Base-by-base conservation (phyloP, 2,329 filamentous ascomycete genomes). In the Lasiodiplodia gonubiensis region DNA sequence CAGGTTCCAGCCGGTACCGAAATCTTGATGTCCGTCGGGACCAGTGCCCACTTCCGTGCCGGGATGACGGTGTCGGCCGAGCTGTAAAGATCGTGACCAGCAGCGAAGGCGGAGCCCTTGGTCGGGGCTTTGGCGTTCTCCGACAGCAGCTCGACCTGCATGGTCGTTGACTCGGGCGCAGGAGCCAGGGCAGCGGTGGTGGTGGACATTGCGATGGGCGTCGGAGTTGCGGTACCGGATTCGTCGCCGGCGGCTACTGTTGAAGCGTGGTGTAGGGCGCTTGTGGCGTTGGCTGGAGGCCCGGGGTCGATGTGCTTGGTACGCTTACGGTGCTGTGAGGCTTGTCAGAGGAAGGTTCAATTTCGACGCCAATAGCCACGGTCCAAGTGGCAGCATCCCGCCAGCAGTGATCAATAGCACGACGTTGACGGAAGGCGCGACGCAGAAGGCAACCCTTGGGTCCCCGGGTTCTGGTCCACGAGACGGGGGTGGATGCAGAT, bases 41-140 rank as follows among this genome's bases (percentile, higher is more conserved):
- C 93, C 35, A 97, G 82, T 0, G 84, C 93, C 81, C 97, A 93
- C 72, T 93, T 94, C 69, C 92, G 86, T 2, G 91, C 89, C 0
- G 94, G 94, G 67, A 99, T 89, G 2, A 87, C 86, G 4, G 89
- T 90, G 46, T 90, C 87, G 75, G 88, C 88, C 2, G 93, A 87
- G 63, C 84, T 90, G 81, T 97, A 98, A 68, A 99, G 77, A 80
- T 99, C 95, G 82, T 98, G 98, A 42, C 95, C 95, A 1, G 95
- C 95, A 0, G 95, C 92, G 76, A 92, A 94, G 64, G 89, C 90
- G 71, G 92, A 96, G 72, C 95, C 95, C 66, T 94, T 89, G 0
- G 93, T 98, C 12, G 95, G 95, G 27, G 94, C 85, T 55, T 86
- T 87, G n/a, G 90, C 95, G 70, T 90, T 88, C 46, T 89, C 84